Evolutionary conservation across 2,329 filamentous ascomycete genomes (phyloP).

Genomic region (Penicillium sp.): DNA sequence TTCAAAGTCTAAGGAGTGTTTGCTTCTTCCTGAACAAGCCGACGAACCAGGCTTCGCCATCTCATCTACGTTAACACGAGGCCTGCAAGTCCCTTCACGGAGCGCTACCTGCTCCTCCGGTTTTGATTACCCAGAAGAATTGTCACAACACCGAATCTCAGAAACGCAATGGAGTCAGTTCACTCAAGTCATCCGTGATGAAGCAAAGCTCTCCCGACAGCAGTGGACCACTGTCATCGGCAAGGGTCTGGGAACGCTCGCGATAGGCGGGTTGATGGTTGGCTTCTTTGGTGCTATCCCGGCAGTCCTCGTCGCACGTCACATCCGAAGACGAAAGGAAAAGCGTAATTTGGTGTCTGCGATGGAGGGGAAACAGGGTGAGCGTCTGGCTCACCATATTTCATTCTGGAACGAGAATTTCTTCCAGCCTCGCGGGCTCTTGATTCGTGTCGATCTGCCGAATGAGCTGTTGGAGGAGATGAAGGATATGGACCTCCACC

Average conservation of each 20-base stretch:
- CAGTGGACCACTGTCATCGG: conserved; percentile 34
- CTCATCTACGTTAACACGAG: conserved; percentile 23
- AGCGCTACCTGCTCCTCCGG: conserved; percentile 28
- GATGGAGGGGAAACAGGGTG: conserved; percentile 11
- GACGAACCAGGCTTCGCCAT: conserved; percentile 20
- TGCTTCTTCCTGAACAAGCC: conserved; percentile 16
- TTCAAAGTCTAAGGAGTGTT: conserved; percentile 5
- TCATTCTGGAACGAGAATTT: conserved; percentile 31
- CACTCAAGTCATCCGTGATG: conserved; percentile 27
- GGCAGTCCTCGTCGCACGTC: conserved; percentile 24
- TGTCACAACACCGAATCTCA: conserved; percentile 22
- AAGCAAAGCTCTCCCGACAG: conserved; percentile 27
- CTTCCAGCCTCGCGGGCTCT: conserved; percentile 28
- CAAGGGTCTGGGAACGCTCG: conserved; percentile 29
- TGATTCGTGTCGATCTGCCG: conserved; percentile 34
- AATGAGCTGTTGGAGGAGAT: conserved; percentile 28
- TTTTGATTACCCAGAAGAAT: conserved; percentile 31
- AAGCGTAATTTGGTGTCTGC: conserved; percentile 27
- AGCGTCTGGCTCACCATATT: conserved; percentile 23
- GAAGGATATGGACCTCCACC: conserved; percentile 23
- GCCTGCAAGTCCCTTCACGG: conserved; percentile 32
- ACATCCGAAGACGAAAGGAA: conserved; percentile 23
- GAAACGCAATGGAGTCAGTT: conserved; percentile 28
- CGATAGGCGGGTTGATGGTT: conserved; percentile 32
- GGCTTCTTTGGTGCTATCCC: conserved; percentile 32